phyloP scores from a whole-genome alignment of 2,329 filamentous ascomycete species.

The Talaromyces sp. region DNA sequence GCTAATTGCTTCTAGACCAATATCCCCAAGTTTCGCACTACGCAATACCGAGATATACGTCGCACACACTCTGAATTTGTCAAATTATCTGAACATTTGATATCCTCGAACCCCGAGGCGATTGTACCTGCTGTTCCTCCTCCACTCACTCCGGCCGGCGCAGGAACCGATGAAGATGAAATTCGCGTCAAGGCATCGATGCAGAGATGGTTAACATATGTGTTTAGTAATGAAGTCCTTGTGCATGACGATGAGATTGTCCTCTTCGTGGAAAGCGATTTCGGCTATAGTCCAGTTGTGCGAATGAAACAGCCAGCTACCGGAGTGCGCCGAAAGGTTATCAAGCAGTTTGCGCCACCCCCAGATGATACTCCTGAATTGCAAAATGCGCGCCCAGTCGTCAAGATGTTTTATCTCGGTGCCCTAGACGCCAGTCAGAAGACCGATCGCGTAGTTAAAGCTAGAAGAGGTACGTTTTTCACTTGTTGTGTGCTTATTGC shows the following conservation, averaged over 20 bases:
- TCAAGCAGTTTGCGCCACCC: constrained; percentile 97
- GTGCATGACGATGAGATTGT: constrained; percentile 97
- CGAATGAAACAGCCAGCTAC: constrained; percentile 96
- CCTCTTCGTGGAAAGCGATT: constrained; percentile 98
- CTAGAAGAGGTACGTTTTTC: constrained; percentile 67
- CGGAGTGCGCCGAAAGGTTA: constrained; percentile 85
- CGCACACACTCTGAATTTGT: constrained; percentile 93
- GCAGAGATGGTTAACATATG: constrained; percentile 92
- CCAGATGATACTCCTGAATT: constrained; percentile 96
- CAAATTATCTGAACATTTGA: constrained; percentile 92
- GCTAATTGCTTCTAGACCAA: constrained; percentile 68
- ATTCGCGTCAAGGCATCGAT: constrained; percentile 79
- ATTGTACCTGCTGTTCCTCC: constrained; percentile 92
- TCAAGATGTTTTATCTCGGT: constrained; percentile 93
- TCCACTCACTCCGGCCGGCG: constrained; percentile 89
- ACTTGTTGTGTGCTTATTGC: constrained; percentile 19
- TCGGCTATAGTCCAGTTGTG: constrained; percentile 93
- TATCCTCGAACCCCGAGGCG: constrained; percentile 95
- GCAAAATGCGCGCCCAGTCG: constrained; percentile 79
- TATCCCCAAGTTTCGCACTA: constrained; percentile 95
- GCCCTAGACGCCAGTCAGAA: constrained; percentile 98
- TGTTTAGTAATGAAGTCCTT: constrained; percentile 86
- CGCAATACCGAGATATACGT: constrained; percentile 95
- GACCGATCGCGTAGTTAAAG: constrained; percentile 89
- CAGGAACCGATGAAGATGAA: constrained; percentile 95